These are phyloP conservation scores for Tulasnella sp. DNA, from an alignment of 768 basidiomycete genomes.

Conservation along the genomic window DNA sequence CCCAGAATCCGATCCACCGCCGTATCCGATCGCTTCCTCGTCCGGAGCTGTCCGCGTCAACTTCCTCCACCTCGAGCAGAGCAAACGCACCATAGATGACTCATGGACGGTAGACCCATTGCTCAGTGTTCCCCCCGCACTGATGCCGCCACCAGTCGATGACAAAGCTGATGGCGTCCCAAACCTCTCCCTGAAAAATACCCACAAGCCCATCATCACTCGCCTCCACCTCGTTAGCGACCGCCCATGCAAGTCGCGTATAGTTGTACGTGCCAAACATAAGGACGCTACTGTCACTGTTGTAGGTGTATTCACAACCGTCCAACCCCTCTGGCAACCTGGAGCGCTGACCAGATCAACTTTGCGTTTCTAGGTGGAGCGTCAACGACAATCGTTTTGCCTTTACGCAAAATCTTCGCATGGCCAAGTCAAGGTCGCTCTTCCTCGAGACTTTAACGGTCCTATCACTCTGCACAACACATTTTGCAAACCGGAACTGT, in stretches of 20 bases:
- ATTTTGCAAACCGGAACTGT: neutral
- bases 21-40: neutral
- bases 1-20: neutral
- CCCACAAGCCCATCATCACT: constrained; percentile 3
- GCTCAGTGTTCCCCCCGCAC: constrained; percentile 9
- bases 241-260: neutral
- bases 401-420: neutral
- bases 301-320: neutral
- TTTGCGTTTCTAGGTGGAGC: neutral
- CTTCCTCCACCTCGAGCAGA: constrained; percentile 8
- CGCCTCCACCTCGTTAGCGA: constrained; percentile 8
- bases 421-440: constrained; percentile 1
- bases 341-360: neutral
- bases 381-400: neutral
- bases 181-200: neutral
- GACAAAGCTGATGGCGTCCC: neutral
- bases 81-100: constrained; percentile 7
- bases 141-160: neutral
- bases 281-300: neutral
- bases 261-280: neutral
- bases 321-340: neutral
- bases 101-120: constrained; percentile 20
- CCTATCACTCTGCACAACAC: neutral
- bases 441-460: constrained; percentile 22
- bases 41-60: neutral